Conservation (phyloP, 345 rosid species). For the Ailanthus altissimus region DNA sequence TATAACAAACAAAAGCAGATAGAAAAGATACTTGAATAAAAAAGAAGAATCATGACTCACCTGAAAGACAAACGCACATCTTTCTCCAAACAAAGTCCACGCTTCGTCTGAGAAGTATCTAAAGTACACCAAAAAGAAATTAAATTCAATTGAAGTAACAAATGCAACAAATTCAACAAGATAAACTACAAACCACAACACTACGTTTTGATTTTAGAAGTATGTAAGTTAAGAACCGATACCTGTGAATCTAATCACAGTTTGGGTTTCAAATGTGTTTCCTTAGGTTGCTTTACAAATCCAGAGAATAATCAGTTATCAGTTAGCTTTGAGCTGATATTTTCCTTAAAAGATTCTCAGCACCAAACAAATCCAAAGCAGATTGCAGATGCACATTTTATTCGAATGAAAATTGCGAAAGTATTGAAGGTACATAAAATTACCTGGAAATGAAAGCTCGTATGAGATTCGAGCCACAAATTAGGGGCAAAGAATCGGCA, state of each 20-base stretch:
- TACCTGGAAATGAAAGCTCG: not conserved
- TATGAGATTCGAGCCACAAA: slow-evolving; percentile 15
- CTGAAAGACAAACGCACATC: not conserved
- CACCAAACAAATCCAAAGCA: slow-evolving; percentile 21
- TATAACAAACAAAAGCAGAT: slow-evolving; percentile 8
- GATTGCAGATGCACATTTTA: slow-evolving; percentile 14
- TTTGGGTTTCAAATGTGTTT: not conserved
- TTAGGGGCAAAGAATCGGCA: slow-evolving; percentile 16
- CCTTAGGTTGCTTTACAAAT: too few relatives aligned
- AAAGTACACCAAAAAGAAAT: not conserved
- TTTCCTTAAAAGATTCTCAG: slow-evolving; percentile 22
- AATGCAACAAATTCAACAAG: not conserved
- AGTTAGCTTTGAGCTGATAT: not conserved
- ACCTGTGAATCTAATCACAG: not conserved
- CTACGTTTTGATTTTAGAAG: not conserved
- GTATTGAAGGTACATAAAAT: not conserved
- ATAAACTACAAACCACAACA: not conserved
- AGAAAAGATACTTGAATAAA: not conserved
- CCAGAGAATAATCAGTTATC: slow-evolving; percentile 2
- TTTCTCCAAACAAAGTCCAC: slow-evolving; percentile 1
- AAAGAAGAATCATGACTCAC: slow-evolving; percentile 20
- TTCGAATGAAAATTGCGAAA: not conserved
- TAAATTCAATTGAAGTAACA: not conserved
- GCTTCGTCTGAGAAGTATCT: slow-evolving; percentile 7
- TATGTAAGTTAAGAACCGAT: not conserved